Evolutionary conservation across 2,329 filamentous ascomycete species (phyloP), one percentile per base, ranked within the genome.

Genomic region (Erysiphe pulchra): DNA sequence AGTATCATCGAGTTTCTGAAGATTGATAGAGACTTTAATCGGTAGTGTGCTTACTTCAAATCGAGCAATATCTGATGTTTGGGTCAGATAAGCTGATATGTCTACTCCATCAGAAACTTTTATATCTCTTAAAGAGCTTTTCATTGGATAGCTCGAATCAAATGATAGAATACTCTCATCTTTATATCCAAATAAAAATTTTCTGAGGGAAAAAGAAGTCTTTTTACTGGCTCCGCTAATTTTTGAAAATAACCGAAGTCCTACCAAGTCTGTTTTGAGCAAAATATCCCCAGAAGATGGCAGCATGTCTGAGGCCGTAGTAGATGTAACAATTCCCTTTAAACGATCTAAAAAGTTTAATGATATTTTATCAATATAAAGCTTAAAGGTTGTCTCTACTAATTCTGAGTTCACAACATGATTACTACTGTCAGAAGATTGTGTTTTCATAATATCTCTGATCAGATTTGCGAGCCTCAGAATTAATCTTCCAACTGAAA

Each of bases 1-100:
- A 0, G 82, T 82, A 54, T 93, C 85, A 53, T 95, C 90, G 18
- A 95, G 63, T 46, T 73, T 72, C 50, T 79, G 77, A 14, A 94
- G 63, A 56, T 95, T 82, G 37, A 95, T 62, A 47, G 76, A 71
- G 10, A 93, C 59, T 48, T 77, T 73, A 1, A 94, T 60, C 6
- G 86, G 84, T 10, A 92, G 66, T 0, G 85, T 92, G 45, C 75
- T 72, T 13, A 93, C 58, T 31, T 80, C 74, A 14, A 80, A 69
- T 47, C 64, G 64, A 13, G 62, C 67, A 5, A 59, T 60, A 1
- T 64, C 62, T 1, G 60, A 50, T 2, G 64, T 60, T 51, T 69
- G 66, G 0, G 61, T 55, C 24, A 75, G 58, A 47, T 68, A 70
- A 37, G 75, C 56, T 1, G 68, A 69, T 10, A 79, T 54, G 52